phyloP scores from a whole-genome alignment of 441 rosid genomes.

The Omphalea diandra region DNA sequence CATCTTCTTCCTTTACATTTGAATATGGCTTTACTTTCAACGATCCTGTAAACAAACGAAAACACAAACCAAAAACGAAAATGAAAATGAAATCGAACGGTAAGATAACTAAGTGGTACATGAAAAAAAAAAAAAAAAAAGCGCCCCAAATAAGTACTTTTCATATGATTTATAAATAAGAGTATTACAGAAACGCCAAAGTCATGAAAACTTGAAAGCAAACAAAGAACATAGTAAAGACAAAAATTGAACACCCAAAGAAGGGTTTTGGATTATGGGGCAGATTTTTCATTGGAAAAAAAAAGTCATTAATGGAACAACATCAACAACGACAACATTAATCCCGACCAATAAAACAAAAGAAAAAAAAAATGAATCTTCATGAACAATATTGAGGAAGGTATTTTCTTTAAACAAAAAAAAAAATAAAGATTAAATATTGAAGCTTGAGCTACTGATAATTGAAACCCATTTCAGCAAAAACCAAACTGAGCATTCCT shows the following conservation, averaged over 20 bases:
- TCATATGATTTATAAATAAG: background rate
- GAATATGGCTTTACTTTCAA: constrained; percentile 36
- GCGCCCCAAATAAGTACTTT: constrained; percentile 11
- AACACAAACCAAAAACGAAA: constrained; percentile 12
- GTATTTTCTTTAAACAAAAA: background rate
- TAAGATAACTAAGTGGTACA: background rate
- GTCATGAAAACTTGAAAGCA: constrained; percentile 17
- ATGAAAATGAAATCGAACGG: background rate
- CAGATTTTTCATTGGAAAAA: constrained; percentile 19
- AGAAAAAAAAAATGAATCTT: background rate
- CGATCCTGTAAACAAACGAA: constrained; percentile 31
- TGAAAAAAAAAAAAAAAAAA: constrained; percentile 12
- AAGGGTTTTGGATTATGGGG: constrained; percentile 18
- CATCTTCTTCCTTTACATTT: constrained; percentile 33
- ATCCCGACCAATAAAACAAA: background rate
- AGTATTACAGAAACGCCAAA: constrained; percentile 7
- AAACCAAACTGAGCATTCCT: background rate
- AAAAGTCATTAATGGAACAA: constrained; percentile 5
- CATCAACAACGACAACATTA: background rate
- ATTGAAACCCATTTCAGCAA: constrained; percentile 6
- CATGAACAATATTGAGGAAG: background rate
- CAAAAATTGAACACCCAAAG: constrained; percentile 15
- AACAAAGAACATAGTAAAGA: constrained; percentile 22
- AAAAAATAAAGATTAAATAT: background rate
- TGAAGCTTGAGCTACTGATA: background rate